Percentiles rank a stretch among this genome's conserved stretches.
phyloP scores from a whole-genome alignment of 768 basidiomycete species.

The Holtermannia corniformis region DNA sequence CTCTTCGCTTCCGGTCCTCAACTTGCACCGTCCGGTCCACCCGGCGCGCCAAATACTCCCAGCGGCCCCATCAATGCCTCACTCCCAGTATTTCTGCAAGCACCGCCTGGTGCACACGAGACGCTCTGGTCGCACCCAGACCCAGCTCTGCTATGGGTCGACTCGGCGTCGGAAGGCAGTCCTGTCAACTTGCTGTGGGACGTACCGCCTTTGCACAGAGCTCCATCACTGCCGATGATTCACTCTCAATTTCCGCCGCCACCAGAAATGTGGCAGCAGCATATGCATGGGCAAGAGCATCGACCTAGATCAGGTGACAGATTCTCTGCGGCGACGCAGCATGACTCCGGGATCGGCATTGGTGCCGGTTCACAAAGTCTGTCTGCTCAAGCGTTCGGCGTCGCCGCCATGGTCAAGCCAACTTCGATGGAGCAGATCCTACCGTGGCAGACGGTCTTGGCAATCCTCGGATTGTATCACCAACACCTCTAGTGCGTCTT shows the following conservation, averaged over 20 bases:
- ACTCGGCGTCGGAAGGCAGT: not conserved
- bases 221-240: not conserved
- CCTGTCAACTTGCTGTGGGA: not conserved
- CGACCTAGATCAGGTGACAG: conserved; percentile 4
- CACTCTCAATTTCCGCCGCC: not conserved
- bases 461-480: conserved; percentile 16
- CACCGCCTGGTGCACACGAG: not conserved
- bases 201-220: no score
- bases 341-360: not conserved
- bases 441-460: conserved; percentile 9
- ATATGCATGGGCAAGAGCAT: not conserved
- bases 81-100: not conserved
- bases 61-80: not conserved
- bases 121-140: not conserved
- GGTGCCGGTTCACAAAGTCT: not conserved
- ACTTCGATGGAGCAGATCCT: conserved; percentile 15
- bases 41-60: not conserved
- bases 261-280: not conserved
- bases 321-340: conserved; percentile 1
- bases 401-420: not conserved
- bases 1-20: no score
- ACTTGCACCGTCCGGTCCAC: not conserved
- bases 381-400: no score
- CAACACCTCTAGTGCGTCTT: conserved; percentile 21
- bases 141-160: not conserved